phyloP scores from a whole-genome alignment of 495 filamentous ascomycete species.

The Tuber melanosporum region DNA sequence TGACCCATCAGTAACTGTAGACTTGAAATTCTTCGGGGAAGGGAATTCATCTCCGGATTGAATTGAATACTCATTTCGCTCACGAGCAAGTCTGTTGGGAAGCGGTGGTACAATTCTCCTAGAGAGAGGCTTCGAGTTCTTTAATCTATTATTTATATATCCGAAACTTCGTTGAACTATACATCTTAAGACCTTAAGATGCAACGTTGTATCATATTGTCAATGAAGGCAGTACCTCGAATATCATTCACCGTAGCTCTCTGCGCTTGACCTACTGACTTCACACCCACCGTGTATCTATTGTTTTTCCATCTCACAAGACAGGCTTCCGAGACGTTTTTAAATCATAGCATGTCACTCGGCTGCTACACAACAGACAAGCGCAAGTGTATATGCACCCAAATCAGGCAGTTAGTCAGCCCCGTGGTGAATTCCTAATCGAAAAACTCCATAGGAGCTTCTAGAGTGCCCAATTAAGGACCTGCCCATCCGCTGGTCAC shows the following conservation, averaged over 20 bases:
- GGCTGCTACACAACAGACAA: neutral
- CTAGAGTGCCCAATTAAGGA: neutral
- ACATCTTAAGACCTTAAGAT: too few relatives aligned
- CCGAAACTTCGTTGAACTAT: too few relatives aligned
- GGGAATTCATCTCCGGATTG: neutral
- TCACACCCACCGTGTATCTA: too few relatives aligned
- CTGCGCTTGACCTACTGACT: neutral
- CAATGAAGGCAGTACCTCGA: neutral
- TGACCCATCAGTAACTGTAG: neutral
- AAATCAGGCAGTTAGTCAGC: neutral
- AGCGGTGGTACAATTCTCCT: too few relatives aligned
- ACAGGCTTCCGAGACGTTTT: neutral
- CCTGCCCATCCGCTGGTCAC: neutral
- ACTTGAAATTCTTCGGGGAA: neutral
- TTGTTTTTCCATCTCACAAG: too few relatives aligned
- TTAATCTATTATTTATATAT: too few relatives aligned
- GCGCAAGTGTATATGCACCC: neutral
- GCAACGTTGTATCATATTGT: neutral
- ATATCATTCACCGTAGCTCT: neutral
- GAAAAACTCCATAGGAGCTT: too few relatives aligned
- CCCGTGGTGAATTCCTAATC: too few relatives aligned
- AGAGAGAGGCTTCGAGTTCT: too few relatives aligned
- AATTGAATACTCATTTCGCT: neutral
- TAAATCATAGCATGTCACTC: neutral
- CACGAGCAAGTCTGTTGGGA: too few relatives aligned